Conservation (phyloP, 192 early-diverging fungal genomes). For the Mortierella alpina region DNA sequence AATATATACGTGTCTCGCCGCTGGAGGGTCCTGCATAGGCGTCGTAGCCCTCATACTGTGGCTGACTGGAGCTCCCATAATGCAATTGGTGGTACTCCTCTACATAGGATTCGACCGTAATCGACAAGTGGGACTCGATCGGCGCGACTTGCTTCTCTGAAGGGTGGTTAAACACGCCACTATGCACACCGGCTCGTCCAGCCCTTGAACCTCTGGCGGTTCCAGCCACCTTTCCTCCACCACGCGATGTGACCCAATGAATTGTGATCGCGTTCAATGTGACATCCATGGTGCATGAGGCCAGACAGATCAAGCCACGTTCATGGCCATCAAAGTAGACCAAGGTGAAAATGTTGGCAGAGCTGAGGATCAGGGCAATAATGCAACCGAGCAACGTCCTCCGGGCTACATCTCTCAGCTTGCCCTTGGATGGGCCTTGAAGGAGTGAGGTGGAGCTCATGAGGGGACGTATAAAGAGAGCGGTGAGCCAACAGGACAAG, state of each 20-base stretch:
- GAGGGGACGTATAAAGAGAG: slow-evolving; percentile 27
- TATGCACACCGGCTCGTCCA: not conserved
- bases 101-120: slow-evolving; percentile 42
- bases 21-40: no score
- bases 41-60: no score
- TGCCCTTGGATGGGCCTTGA: slow-evolving; percentile 30
- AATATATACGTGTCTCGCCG: no score
- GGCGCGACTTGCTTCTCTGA: slow-evolving; percentile 31
- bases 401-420: slow-evolving; percentile 49
- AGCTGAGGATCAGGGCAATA: slow-evolving; percentile 48
- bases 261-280: slow-evolving; percentile 56
- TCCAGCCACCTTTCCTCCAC: slow-evolving; percentile 13
- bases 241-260: slow-evolving; percentile 58
- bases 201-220: not conserved
- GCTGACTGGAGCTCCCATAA: not conserved
- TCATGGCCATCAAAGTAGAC: slow-evolving; percentile 53
- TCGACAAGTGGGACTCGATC: slow-evolving; percentile 26
- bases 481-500: slow-evolving; percentile 25
- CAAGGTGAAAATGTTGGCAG: slow-evolving; percentile 53
- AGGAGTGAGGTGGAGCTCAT: slow-evolving; percentile 32
- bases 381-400: slow-evolving; percentile 54
- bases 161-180: not conserved
- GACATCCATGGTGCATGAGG: slow-evolving; percentile 57
- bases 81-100: slow-evolving; percentile 43
- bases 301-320: slow-evolving; percentile 56